phyloP scores from a whole-genome alignment of 2,329 filamentous ascomycete species.

The Endothia cerciana region DNA sequence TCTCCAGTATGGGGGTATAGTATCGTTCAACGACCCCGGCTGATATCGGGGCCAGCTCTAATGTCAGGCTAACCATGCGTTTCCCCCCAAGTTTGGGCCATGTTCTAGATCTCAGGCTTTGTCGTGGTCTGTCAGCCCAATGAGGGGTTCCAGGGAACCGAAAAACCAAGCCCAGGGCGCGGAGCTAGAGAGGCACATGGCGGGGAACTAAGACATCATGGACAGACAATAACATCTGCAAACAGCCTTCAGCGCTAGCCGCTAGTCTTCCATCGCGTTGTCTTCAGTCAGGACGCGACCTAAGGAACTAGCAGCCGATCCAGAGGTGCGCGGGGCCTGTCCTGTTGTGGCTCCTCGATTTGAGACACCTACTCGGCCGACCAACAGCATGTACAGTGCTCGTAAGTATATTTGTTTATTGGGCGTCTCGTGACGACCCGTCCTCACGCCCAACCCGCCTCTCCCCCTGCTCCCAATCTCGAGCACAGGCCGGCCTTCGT shows the following conservation, averaged over 20 bases:
- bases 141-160: neutral
- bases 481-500: neutral
- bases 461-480: too few relatives aligned
- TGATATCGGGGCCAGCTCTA: neutral
- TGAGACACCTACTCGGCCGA: neutral
- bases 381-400: neutral
- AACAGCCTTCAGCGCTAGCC: too few relatives aligned
- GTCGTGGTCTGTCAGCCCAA: neutral
- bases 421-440: too few relatives aligned
- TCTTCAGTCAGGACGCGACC: too few relatives aligned
- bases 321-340: neutral
- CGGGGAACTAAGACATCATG: neutral
- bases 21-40: neutral
- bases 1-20: neutral
- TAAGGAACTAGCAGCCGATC: neutral
- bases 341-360: neutral
- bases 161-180: neutral
- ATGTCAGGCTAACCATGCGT: neutral
- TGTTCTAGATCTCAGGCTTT: neutral
- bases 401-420: neutral
- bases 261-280: too few relatives aligned
- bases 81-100: neutral
- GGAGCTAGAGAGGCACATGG: neutral
- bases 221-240: too few relatives aligned
- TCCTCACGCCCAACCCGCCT: neutral